Evolutionary conservation across 2,329 filamentous ascomycete genomes (phyloP).

Genomic region (Hypocreales sp.): DNA sequence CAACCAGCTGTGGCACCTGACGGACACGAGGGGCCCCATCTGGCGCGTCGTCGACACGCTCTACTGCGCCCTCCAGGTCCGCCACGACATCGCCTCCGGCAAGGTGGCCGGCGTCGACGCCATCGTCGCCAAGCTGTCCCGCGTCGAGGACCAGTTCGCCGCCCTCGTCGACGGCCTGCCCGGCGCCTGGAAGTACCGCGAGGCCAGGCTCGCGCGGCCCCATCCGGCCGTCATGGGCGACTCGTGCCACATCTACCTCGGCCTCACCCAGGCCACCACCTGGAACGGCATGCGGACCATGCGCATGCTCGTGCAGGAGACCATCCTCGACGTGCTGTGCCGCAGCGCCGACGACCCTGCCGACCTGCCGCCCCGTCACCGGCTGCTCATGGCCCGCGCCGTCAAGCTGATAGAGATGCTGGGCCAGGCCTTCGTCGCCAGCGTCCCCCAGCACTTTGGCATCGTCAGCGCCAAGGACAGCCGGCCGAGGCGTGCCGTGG

Average conservation of each 20-base stretch:
- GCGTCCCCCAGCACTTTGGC: constrained; percentile 33
- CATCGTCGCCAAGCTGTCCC: too few relatives aligned
- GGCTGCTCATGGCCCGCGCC: constrained; percentile 19
- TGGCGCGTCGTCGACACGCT: constrained; percentile 27
- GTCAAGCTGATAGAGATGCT: constrained; percentile 22
- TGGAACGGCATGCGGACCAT: constrained; percentile 32
- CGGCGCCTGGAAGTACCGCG: constrained; percentile 24
- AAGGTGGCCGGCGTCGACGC: too few relatives aligned
- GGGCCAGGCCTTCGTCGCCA: constrained; percentile 26
- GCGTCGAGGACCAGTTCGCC: constrained; percentile 27
- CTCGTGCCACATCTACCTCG: constrained; percentile 28
- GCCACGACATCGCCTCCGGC: constrained; percentile 27
- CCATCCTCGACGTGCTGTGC: constrained; percentile 26
- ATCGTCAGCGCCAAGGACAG: constrained; percentile 26
- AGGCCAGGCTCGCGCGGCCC: constrained; percentile 19
- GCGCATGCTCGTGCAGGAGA: constrained; percentile 31
- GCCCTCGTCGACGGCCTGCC: constrained; percentile 22
- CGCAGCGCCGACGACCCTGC: constrained; percentile 13
- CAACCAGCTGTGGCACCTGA: constrained; percentile 20
- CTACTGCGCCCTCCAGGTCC: constrained; percentile 28
- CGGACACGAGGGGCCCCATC: constrained; percentile 21
- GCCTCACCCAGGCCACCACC: constrained; percentile 26
- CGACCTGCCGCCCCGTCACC: constrained; percentile 14
- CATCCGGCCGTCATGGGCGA: constrained; percentile 25
- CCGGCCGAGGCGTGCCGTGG: too few relatives aligned